A percentile compares a stretch with the other conserved stretches of the same genome.
Conservation (phyloP, 139 green algal species). For the Zygnema cylindricum region DNA sequence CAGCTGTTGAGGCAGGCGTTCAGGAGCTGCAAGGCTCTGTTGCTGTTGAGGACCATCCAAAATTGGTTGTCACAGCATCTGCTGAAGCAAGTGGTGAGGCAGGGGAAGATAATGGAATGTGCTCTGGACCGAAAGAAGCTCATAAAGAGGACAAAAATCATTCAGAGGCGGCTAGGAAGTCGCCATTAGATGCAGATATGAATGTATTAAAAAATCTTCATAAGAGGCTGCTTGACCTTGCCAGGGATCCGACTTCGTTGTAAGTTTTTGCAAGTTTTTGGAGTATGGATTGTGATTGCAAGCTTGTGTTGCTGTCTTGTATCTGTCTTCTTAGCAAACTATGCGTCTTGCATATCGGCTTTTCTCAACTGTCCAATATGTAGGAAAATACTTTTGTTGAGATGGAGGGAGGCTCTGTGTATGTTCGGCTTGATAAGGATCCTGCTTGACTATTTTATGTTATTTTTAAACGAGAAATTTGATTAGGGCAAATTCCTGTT, state of each 20-base stretch:
- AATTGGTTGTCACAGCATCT: not conserved
- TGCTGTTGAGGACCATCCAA: not conserved
- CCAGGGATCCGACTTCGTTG: not conserved
- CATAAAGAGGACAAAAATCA: not conserved
- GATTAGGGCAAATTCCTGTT: no score
- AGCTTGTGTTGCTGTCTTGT: no score
- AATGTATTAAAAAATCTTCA: not conserved
- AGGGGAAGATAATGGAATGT: not conserved
- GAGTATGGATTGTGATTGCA: no score
- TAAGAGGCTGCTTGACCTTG: not conserved
- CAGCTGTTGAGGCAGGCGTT: not conserved
- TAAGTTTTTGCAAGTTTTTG: no score
- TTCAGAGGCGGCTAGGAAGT: not conserved
- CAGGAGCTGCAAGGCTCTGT: not conserved
- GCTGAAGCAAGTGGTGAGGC: not conserved
- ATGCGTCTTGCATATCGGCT: no score
- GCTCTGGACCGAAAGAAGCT: not conserved
- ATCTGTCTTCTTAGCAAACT: no score
- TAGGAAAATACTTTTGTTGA: no score
- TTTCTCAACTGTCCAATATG: no score
- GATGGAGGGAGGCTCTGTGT: no score
- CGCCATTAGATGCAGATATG: not conserved
- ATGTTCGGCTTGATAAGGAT: no score
- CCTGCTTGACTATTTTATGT: no score
- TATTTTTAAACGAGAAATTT: no score